Base-by-base conservation (phyloP, 2,329 filamentous ascomycete species). In the Colletotrichum tofieldiae region DNA sequence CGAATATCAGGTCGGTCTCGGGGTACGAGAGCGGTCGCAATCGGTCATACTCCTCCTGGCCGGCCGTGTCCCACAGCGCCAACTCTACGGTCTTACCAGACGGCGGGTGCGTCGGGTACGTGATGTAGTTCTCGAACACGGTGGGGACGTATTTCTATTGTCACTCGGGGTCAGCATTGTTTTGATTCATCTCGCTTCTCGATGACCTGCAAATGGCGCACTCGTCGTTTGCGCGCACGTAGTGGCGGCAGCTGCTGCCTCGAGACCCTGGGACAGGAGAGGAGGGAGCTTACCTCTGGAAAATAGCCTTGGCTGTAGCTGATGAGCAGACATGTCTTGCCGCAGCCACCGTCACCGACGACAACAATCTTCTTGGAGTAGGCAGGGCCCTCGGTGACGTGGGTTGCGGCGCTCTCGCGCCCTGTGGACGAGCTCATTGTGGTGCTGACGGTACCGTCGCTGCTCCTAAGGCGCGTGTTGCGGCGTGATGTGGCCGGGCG, bases 361-460 rank as follows among this genome's bases (percentile, higher is more conserved):
- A 99, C 96, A 55, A 99, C 96, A 81, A 99, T 96, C 89, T 99
- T 99, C 88, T 99, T 99, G 77, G 96, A 98, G 85, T 96, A 98
- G 69, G 94, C 90, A 5, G 96, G 95, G 32, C 93, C 94, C 81
- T 97, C 94, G 61, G 96, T 98, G 83, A 96, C 90, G 82, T 94
- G 92, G 65, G 96, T 98, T 73, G 89, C 92, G 72, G 93, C 90
- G 59, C 93, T 95, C 82, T 95, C 92, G 79, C 92, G 89, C 77
- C 92, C 93, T 61, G 91, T 93, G 64, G 92, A 92, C 74, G 89
- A 88, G 84, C 93, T 96, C 84, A 92, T 92, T 81, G 91, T 92
- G 76, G 94, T 97, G 88, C 93, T 96, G 82, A 95, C 93, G 75
- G 94, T 97, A 80, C 94, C 94, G 84, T 97, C 94, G 86, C 94